Conservation (phyloP, 177 flowering plant genomes). For the Tripterygium wilfordii region DNA sequence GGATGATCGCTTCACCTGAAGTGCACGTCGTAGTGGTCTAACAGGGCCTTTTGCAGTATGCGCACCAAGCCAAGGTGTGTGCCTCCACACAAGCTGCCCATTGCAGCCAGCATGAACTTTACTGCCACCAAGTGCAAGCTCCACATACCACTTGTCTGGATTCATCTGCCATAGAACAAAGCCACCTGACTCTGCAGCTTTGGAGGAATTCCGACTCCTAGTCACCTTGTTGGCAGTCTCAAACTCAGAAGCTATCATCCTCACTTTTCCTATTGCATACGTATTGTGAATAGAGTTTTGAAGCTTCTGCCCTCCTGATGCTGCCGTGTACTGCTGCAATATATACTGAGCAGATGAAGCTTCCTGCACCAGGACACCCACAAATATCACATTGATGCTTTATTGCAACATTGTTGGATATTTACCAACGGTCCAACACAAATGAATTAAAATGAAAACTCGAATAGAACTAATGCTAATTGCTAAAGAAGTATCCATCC, state of each 20-base stretch:
- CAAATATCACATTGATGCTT: too few species aligned
- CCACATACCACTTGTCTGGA: slow-evolving; percentile 96
- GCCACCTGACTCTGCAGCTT: slow-evolving; percentile 72
- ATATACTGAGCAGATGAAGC: slow-evolving; percentile 90
- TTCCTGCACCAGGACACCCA: slow-evolving; percentile 43
- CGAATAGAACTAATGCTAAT: too few species aligned
- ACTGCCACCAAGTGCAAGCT: slow-evolving; percentile 84
- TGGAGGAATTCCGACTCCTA: slow-evolving; percentile 51
- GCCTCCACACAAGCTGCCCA: slow-evolving; percentile 91
- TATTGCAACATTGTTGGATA: too few species aligned
- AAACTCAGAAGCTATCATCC: slow-evolving; percentile 77
- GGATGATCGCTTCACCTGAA: slow-evolving; percentile 50
- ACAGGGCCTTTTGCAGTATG: slow-evolving; percentile 96
- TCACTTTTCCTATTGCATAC: slow-evolving; percentile 93
- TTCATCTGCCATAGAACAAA: slow-evolving; percentile 93
- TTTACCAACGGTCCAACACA: too few species aligned
- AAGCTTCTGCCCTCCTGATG: slow-evolving; percentile 79
- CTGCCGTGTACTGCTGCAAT: slow-evolving; percentile 84
- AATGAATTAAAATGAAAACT: too few species aligned
- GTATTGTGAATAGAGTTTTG: slow-evolving; percentile 70
- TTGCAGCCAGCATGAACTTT: slow-evolving; percentile 94
- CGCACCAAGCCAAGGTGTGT: slow-evolving; percentile 95
- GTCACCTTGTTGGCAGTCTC: slow-evolving; percentile 74
- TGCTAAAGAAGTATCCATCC: too few species aligned
- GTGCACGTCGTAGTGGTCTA: slow-evolving; percentile 86